These are phyloP conservation scores for Kodamaea fungicola DNA, from an alignment of 1,139 yeast genomes.

Conservation along the genomic window DNA sequence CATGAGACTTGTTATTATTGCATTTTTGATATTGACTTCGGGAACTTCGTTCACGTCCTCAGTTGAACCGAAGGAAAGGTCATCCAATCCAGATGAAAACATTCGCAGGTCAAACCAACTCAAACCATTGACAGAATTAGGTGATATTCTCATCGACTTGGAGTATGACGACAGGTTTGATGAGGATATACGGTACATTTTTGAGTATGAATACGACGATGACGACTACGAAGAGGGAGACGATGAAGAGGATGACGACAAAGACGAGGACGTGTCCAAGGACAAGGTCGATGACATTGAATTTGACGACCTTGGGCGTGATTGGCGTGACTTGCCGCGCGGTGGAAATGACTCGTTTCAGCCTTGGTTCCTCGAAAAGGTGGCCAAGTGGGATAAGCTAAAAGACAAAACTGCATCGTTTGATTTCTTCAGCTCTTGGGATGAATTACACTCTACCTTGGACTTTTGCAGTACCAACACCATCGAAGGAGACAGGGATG, in stretches of 20 bases:
- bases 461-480: slow-evolving; percentile 22
- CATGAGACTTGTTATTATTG: slow-evolving; percentile 38
- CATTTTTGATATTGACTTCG: slow-evolving; percentile 24
- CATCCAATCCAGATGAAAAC: slow-evolving; percentile 13
- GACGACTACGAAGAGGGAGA: slow-evolving; percentile 23
- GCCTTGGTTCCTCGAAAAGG: slow-evolving; percentile 18
- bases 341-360: slow-evolving; percentile 40
- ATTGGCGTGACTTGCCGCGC: slow-evolving; percentile 69
- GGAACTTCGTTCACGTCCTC: slow-evolving; percentile 16
- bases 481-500: slow-evolving; percentile 24
- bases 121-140: slow-evolving; percentile 38
- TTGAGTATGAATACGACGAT: slow-evolving; percentile 54
- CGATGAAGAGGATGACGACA: slow-evolving; percentile 7
- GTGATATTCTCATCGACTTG: slow-evolving; percentile 52
- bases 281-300: slow-evolving; percentile 26
- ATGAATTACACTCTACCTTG: slow-evolving; percentile 27
- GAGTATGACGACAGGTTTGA: slow-evolving; percentile 68
- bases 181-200: slow-evolving; percentile 69
- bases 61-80: slow-evolving; percentile 3
- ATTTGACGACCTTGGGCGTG: slow-evolving; percentile 57
- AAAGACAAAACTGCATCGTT: slow-evolving; percentile 19
- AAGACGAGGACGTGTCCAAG: slow-evolving; percentile 9
- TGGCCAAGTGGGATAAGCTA: slow-evolving; percentile 15
- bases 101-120: slow-evolving; percentile 21
- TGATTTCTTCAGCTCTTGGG: slow-evolving; percentile 29